Conservation (phyloP, 148 eudicot genomes). For the Spergularia bocconei region DNA sequence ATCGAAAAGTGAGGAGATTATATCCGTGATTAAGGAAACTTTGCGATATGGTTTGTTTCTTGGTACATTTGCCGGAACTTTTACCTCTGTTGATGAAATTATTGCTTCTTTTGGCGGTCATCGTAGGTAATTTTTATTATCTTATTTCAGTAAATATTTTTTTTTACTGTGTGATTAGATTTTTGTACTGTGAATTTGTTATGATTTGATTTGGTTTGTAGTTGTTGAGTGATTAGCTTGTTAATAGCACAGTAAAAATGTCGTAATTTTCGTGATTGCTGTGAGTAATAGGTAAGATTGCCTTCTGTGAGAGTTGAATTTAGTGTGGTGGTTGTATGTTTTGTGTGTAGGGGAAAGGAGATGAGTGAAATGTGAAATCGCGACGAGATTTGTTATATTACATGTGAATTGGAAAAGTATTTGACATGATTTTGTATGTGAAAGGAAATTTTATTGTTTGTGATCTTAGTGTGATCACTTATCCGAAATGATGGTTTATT, state of each 20-base stretch:
- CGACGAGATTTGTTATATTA: not conserved
- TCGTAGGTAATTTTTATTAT: constrained; percentile 49
- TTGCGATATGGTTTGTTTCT: constrained; percentile 91
- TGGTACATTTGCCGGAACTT: constrained; percentile 88
- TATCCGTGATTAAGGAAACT: constrained; percentile 68
- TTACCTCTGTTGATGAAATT: constrained; percentile 85
- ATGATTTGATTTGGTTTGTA: not conserved
- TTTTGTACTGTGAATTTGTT: not conserved
- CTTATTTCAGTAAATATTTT: not conserved
- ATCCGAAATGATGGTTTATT: not conserved
- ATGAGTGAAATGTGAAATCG: not conserved
- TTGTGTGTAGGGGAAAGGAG: not conserved
- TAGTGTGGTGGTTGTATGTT: not conserved
- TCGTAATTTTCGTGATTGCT: not conserved
- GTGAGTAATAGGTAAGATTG: not conserved
- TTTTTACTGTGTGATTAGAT: not conserved
- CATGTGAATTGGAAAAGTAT: not conserved
- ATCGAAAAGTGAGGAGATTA: constrained; percentile 54
- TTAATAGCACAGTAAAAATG: not conserved
- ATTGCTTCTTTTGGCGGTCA: constrained; percentile 84
- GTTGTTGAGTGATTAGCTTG: not conserved
- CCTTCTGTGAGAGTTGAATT: not conserved
- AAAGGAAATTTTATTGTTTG: not conserved
- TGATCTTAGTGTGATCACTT: not conserved
- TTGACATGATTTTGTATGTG: not conserved